Evolutionary conservation across 805 yeast genomes (phyloP).

Genomic region (Alloascoidea hylecoeti): DNA sequence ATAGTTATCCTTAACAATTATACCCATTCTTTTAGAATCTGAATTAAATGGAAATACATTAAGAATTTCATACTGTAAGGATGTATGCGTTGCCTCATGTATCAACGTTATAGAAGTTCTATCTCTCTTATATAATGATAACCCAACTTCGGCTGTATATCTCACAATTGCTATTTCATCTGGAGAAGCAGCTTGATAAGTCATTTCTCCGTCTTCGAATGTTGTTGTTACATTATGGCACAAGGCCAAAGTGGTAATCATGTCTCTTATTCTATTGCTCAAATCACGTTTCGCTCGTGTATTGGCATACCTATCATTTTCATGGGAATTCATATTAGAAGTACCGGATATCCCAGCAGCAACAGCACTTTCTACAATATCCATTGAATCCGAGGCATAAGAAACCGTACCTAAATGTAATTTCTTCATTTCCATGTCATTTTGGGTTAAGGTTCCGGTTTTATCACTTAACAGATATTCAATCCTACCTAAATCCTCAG

Average conservation of each 20-base stretch:
- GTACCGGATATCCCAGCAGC: slow-evolving; percentile 39
- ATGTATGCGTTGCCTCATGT: slow-evolving; percentile 38
- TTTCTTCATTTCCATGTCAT: slow-evolving; percentile 94
- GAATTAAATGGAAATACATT: slow-evolving; percentile 91
- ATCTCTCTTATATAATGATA: slow-evolving; percentile 71
- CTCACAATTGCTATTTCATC: slow-evolving; percentile 96
- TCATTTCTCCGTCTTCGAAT: slow-evolving; percentile 43
- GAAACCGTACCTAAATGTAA: slow-evolving; percentile 88
- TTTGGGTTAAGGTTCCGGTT: slow-evolving; percentile 95
- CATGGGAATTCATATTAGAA: slow-evolving; percentile 7
- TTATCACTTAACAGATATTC: slow-evolving; percentile 89
- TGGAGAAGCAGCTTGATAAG: slow-evolving; percentile 97
- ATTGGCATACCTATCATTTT: slow-evolving; percentile 12
- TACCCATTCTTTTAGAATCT: slow-evolving; percentile 94
- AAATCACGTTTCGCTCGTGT: slow-evolving; percentile 48
- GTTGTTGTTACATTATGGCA: slow-evolving; percentile 98
- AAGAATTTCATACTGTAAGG: slow-evolving; percentile 43
- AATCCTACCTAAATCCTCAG: slow-evolving; percentile 93
- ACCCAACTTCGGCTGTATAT: slow-evolving; percentile 78
- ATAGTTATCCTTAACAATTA: slow-evolving; percentile 50
- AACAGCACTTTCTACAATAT: slow-evolving; percentile 38
- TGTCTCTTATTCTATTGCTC: slow-evolving; percentile 62
- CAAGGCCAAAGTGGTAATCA: slow-evolving; percentile 69
- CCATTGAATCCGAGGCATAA: slow-evolving; percentile 86
- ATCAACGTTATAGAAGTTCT: slow-evolving; percentile 56